Base-by-base conservation (phyloP, 1,139 yeast species). In the Martiniozyma asiatica region DNA sequence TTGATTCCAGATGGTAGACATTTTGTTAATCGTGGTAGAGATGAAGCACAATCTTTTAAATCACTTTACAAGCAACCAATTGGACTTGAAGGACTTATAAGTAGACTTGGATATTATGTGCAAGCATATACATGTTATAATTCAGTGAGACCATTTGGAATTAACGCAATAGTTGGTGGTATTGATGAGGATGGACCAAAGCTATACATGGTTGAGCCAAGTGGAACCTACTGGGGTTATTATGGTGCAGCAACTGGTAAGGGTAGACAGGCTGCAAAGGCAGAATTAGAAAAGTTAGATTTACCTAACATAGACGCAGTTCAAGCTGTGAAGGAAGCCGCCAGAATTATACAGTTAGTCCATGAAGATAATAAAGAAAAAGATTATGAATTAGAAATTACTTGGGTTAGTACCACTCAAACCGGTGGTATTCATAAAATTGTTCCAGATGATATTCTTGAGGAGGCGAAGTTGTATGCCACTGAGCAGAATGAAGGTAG, bases 301-400 rank as follows among this genome's bases (percentile, higher is more conserved):
- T 63, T 73, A 39, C 78, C 73, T 33, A 69, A 67, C 40, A 60
- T 92, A 42, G 61, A 77, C 2, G 81, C 76, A 8, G 68, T 60
- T 42, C 94, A 87, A 17, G 98, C 94, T 4, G 79, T 89, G 29
- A 85, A 81, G 47, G 78, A 79, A 48, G 98, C 97, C 19, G 97
- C 97, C 12, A 78, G 76, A 53, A 85, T 92, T 53, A 81, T 92
- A 48, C 80, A 82, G 50, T 65, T 79, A 43, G 96, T 97, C 2
- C 98, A 92, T 51, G 98, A 92, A 58, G 98, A 92, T 51, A 84
- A 85, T 56, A 92, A 89, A 58, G 98, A 89, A 54, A 89, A 89
- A 58, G 97, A 87, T 39, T 89, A 85, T 53, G 98, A 92, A 58
- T 67, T 92, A 43, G 99, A 92, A 52, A 68, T 92, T 49, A 73